Conservation (phyloP, 805 yeast species). For the Lipomyces orientalis region DNA sequence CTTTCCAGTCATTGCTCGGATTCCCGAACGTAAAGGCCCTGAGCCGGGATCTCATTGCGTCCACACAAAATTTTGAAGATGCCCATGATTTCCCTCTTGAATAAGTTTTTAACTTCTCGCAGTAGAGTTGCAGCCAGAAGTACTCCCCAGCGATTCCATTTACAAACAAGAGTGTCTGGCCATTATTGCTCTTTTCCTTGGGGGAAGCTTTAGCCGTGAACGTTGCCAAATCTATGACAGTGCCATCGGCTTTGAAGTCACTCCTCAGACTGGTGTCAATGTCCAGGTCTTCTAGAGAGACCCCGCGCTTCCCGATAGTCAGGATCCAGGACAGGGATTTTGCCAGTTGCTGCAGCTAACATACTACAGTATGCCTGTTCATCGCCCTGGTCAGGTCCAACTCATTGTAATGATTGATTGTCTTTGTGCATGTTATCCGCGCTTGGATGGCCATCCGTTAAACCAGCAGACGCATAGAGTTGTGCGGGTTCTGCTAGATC, state of each 20-base stretch:
- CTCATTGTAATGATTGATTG: neutral
- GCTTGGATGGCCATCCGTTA: slow-evolving; percentile 1
- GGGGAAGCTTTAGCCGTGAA: neutral
- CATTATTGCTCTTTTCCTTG: neutral
- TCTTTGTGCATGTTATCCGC: slow-evolving; percentile 1
- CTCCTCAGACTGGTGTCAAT: slow-evolving; percentile 2
- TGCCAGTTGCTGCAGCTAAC: neutral
- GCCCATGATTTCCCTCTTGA: slow-evolving; percentile 1
- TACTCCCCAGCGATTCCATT: slow-evolving; percentile 1
- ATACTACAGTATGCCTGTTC: neutral
- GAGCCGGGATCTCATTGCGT: slow-evolving; percentile 1
- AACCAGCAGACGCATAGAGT: neutral
- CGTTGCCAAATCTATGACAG: slow-evolving; percentile 1
- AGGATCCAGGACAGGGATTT: slow-evolving; percentile 2
- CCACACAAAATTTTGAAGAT: neutral
- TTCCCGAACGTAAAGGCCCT: slow-evolving; percentile 1
- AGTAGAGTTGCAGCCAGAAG: slow-evolving; percentile 2
- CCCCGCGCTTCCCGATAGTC: neutral
- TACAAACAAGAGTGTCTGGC: neutral
- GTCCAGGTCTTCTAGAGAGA: slow-evolving; percentile 1
- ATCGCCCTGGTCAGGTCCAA: slow-evolving; percentile 1
- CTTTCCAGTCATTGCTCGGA: neutral
- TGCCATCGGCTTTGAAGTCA: slow-evolving; percentile 1
- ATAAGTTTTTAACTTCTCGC: neutral
- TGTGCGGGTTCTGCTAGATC: slow-evolving; percentile 1